Conservation (phyloP, 164 flowering plant genomes). For the Hamamelis virginiana region DNA sequence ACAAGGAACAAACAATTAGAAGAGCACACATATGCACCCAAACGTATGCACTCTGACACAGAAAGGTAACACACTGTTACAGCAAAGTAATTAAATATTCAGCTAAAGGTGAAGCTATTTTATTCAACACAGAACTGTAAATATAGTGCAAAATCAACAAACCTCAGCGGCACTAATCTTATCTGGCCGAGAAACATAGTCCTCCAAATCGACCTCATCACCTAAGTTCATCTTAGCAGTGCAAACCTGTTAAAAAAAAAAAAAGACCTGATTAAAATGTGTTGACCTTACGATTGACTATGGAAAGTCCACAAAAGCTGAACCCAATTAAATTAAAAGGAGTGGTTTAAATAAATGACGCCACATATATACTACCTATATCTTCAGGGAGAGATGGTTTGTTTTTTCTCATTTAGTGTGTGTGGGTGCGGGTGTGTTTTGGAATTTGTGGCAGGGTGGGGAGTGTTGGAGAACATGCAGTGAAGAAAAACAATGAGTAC, state of each 20-base stretch:
- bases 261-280: not conserved
- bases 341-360: not conserved
- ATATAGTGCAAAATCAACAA: conserved; percentile 21
- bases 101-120: too few species aligned
- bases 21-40: too few species aligned
- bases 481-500: not conserved
- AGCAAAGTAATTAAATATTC: too few species aligned
- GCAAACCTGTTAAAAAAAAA: conserved; percentile 65
- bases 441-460: too few species aligned
- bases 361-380: too few species aligned
- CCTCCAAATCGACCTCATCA: conserved; percentile 98
- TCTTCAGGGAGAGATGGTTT: too few species aligned
- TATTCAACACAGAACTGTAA: too few species aligned
- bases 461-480: not conserved
- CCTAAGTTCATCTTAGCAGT: conserved; percentile 94
- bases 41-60: too few species aligned
- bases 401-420: too few species aligned
- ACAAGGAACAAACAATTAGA: too few species aligned
- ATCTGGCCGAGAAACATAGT: conserved; percentile 96
- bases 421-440: too few species aligned
- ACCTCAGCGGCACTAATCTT: conserved; percentile 99
- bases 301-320: not conserved
- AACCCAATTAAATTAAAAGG: not conserved
- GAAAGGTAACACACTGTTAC: too few species aligned
- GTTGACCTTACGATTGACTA: not conserved